Evolutionary conservation across 768 basidiomycete species (phyloP), one percentile per base, ranked within the genome.

Genomic region (Agrocybe pediades): DNA sequence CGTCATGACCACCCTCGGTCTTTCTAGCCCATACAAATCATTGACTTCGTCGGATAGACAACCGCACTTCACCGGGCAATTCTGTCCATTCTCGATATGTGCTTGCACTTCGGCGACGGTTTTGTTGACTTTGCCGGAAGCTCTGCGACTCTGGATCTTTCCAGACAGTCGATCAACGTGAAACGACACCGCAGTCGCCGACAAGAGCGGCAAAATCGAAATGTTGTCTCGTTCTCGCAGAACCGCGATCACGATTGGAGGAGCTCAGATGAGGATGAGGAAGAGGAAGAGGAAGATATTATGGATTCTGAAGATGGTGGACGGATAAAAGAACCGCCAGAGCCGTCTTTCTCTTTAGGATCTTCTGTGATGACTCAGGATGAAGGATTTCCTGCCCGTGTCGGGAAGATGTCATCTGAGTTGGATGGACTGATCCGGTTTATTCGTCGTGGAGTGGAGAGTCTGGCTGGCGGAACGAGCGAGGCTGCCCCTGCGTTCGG

Each of bases 351-450:
- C 40, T 63, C 66, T 16, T 41, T 59, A 40, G 40, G 58, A 5
- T 55, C 55, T 3, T 49, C 39, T 9, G 60, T 60, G 7, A 52
- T 58, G 13, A 65, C 68, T 17, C 55, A 69, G 27, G 68, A 66
- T 8, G 81, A 78, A 27, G 78, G 77, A 46, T 73, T 81, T n/a
- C 69, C 76, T 47, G 68, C 66, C 19, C 74, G 74, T 23, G 65
- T 90, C 51, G 85, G 87, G 52, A 85, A 78, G 66, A 79, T 91
- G 78, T 81, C 84, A 9, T 68, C 67, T 2, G 89, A 92, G 64
- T 70, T 92, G 44, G 87, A 91, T 64, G 82, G 83, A 20, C 69
- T 91, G 27, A 86, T 92, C 20, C 72, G 85, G 30, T 88, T 88
- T 65, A 63, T 92, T 5, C 70, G 87, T 41, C 72, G 88, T 24